Percentiles rank a stretch among this genome's conserved stretches.
Conservation (phyloP, 164 flowering plant species). For the Chimonanthus praecox region DNA sequence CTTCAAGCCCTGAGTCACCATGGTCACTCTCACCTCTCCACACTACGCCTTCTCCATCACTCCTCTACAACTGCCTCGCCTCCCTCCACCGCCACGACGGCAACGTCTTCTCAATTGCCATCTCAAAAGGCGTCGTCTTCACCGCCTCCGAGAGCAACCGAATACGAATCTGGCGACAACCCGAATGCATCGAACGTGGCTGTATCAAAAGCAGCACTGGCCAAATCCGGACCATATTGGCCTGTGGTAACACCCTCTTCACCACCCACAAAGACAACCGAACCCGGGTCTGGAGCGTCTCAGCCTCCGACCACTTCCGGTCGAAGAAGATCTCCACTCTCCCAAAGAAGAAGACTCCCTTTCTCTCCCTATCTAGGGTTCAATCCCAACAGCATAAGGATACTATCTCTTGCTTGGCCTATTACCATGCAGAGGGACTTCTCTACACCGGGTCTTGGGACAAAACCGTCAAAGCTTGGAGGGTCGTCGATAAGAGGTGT, state of each 20-base stretch:
- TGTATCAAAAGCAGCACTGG: constrained; percentile 24
- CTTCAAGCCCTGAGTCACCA: constrained; percentile 30
- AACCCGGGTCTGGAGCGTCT: constrained; percentile 28
- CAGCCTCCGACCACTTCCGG: constrained; percentile 7
- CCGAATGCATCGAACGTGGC: constrained; percentile 35
- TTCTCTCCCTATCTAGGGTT: constrained; percentile 9
- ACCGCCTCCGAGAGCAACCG: constrained; percentile 36
- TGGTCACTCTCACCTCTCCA: constrained; percentile 29
- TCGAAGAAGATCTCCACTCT: constrained; percentile 12
- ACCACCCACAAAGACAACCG: constrained; percentile 34
- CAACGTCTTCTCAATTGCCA: constrained; percentile 30
- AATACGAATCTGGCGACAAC: constrained; percentile 37
- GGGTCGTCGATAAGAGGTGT: constrained; percentile 17
- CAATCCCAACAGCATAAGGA: constrained; percentile 28
- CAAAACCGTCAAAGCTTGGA: constrained; percentile 32
- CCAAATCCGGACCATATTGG: constrained; percentile 29
- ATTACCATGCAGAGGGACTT: constrained; percentile 27
- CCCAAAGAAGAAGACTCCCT: constrained; percentile 9
- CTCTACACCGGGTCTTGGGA: constrained; percentile 38
- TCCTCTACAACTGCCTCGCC: constrained; percentile 33
- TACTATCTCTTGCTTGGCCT: constrained; percentile 40
- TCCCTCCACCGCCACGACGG: constrained; percentile 40
- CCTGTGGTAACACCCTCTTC: constrained; percentile 26
- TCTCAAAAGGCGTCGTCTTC: constrained; percentile 26
- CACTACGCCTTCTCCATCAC: constrained; percentile 25